Conservation (phyloP, 768 basidiomycete species). For the Boletus reticulatus region DNA sequence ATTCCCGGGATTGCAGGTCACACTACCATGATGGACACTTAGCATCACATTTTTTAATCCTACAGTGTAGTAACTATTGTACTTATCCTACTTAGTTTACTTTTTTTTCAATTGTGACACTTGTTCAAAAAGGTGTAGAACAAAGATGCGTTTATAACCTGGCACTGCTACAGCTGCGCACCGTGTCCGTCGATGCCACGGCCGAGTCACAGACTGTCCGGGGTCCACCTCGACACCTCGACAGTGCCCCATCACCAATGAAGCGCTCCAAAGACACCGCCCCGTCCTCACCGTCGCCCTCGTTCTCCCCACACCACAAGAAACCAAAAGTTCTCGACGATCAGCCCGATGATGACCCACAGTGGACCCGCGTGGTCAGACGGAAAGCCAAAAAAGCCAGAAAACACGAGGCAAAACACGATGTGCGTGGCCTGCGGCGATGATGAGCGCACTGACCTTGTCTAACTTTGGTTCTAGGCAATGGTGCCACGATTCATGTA, state of each 20-base stretch:
- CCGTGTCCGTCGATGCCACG: not conserved
- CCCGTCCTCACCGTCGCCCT: not conserved
- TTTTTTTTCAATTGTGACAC: too few species aligned
- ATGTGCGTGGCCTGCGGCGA: conserved; percentile 46
- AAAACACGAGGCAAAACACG: conserved; percentile 54
- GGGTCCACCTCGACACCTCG: not conserved
- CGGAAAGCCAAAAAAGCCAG: conserved; percentile 68
- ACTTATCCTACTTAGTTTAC: too few species aligned
- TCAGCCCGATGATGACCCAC: not conserved
- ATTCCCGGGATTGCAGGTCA: too few species aligned
- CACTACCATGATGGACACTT: too few species aligned
- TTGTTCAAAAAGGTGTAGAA: too few species aligned
- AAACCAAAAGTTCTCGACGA: conserved; percentile 35
- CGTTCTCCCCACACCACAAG: conserved; percentile 31
- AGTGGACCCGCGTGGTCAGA: conserved; percentile 71
- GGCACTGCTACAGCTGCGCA: not conserved
- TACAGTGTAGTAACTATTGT: too few species aligned
- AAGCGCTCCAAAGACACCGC: too few species aligned
- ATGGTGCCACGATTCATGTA: conserved; percentile 74
- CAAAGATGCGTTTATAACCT: not conserved
- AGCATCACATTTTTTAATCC: too few species aligned
- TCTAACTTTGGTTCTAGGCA: conserved; percentile 3
- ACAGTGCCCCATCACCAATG: too few species aligned
- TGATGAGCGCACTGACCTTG: too few species aligned
- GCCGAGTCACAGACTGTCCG: not conserved